Conservation (phyloP, 2,329 filamentous ascomycete genomes). For the Alternaria panax region DNA sequence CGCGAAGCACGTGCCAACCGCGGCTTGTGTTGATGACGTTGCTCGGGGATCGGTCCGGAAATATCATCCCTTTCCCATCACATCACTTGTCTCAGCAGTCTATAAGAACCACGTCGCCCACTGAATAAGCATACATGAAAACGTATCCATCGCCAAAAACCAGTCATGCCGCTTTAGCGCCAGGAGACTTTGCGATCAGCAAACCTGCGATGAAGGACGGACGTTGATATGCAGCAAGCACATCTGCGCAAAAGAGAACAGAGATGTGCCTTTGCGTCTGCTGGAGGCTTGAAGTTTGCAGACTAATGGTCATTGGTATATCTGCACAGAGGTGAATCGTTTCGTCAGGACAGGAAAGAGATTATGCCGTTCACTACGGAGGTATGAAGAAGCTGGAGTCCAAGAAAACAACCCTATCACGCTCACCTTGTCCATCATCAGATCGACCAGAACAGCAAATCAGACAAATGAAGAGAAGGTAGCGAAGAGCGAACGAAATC, state of each 20-base stretch:
- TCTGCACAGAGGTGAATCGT: neutral
- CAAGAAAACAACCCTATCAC: fast-evolving
- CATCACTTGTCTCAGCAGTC: neutral
- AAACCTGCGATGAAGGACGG: neutral
- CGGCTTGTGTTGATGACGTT: neutral
- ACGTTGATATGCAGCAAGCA: neutral
- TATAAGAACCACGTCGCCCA: neutral
- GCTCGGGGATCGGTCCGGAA: neutral
- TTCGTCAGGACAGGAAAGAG: neutral
- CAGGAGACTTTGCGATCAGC: no score
- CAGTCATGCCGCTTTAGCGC: neutral
- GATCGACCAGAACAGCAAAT: no score
- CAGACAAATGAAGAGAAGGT: no score
- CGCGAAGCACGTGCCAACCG: neutral
- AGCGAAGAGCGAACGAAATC: no score
- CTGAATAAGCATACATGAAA: neutral
- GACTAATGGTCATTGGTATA: no score
- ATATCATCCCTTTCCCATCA: neutral
- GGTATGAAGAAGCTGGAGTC: neutral
- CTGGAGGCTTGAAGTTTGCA: no score
- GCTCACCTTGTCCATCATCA: neutral
- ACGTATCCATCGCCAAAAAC: neutral
- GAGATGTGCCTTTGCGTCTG: no score
- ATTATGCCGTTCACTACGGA: neutral
- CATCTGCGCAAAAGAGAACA: neutral